Evolutionary conservation across 129 eudicot species (phyloP), one percentile per base, ranked within the genome.

Genomic region (Flaveria ramosissima): DNA sequence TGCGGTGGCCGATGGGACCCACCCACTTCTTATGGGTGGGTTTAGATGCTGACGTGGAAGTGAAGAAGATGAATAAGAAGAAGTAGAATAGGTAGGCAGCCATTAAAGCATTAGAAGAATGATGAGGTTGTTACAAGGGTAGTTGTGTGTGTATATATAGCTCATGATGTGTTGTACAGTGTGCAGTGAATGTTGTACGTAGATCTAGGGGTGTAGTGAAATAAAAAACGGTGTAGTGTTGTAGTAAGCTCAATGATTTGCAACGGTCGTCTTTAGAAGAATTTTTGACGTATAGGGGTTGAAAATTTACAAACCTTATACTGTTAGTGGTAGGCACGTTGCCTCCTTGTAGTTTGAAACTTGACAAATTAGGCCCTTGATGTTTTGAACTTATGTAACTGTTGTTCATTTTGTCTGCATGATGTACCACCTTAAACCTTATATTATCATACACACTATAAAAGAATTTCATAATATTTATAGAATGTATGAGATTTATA

Each of bases 1-100:
- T 81, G 3, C 81, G 96, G 82, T 84, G 88, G 62, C 92, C 98
- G 17, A 86, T 78, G 61, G 98, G 98, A 26, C 98, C 90, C 14
- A 87, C 85, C 98, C 98, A 89, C 57, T 85, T 87, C 57, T 85
- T 87, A 72, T 84, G 90, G 48, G n/a, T 88, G 60, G 76, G 83
- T 68, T 62, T 80, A 4, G 72, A 73, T 45, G 85, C 80, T 11
- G 80, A 73, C 27, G 62, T 65, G 63, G 84, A 32, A 74, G 61
- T 65, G 60, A 53, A 55, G 80, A 42, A 43, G 60, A 45, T 32
- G 30, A 43, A 50, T 61, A 59, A 43, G 61, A 80, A 24, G 10
- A 80, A 55, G 80, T 27, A 80, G 70, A 66, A 46, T 45, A 73
- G 3, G 67, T 55, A 56, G 63, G 75, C 71, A 65, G 84, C 84